Evolutionary conservation across 192 early-diverging fungal species (phyloP), one percentile per base, ranked within the genome.

Genomic region (Podochytrium sp.): DNA sequence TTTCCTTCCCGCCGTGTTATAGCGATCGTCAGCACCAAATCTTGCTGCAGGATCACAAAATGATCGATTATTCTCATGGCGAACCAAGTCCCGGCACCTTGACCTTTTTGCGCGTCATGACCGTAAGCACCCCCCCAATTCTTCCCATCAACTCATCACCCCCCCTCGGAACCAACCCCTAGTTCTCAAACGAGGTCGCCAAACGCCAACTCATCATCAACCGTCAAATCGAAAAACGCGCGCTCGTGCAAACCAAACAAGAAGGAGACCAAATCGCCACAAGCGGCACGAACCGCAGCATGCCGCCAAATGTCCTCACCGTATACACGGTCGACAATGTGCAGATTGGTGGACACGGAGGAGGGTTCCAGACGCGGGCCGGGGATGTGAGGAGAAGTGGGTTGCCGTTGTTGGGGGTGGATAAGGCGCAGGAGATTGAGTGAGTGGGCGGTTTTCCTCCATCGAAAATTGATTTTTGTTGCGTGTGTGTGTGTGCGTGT

Each of bases 251-350:
- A 3, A 77, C 60, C 27, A 65, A 74, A 3, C 47, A 51, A n/a
- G 78, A 80, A 40, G 85, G 82, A 25, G 70, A 84, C 41, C 38
- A 30, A n/a, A n/a, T 86, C 10, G 73, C 72, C 23, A 43, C 59
- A 30, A 29, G 25, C 4, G 72, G 72, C 18, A 18, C 16, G n/a
- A 35, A 35, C n/a, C 18, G 70, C 14, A 38, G 75, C 2, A 77
- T 66, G 38, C 83, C 83, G 12, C 49, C 23, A 23, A 83, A 85
- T 42, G 64, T 80, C 0, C 12, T 5, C n/a, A 69, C 40, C 5
- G 77, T 85, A 1, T 81, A 71, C 52, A 84, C 84, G 0, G 51
- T 30, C n/a, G 78, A 85, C 49, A 66, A 75, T 51, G 73, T 76
- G n/a, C 25, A 25, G 29, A 70, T 83, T 52, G 84, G 84, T 10